Evolutionary conservation across 768 basidiomycete species (phyloP), one percentile per base, ranked within the genome.

Genomic region (Trametes cinnabarina): DNA sequence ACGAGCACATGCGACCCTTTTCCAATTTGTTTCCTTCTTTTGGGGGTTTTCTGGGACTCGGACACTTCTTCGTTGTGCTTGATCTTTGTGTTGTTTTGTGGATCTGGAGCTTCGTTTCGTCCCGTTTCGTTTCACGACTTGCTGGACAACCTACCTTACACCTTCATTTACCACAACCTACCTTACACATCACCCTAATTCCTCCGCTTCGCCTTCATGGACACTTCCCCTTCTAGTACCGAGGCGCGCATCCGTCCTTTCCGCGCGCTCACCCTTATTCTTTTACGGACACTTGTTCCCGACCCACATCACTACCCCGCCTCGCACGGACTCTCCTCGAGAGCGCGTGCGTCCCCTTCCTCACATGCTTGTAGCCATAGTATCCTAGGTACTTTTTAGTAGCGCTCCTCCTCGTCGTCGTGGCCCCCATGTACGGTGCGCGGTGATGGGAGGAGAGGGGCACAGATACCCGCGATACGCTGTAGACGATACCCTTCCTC

Each of bases 141-240:
- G 65, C 65, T 63, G 65, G 65, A 65, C 65, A 65, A 55, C 43
- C 65, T 65, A 65, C 51, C 51, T 51, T 42, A 58, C 61, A 43
- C 25, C 34, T 35, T 42, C 48, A 54, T 17, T 46, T 57, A 34
- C 47, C 46, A 50, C 43, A 46, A 15, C 47, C 39, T 60, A 50
- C 49, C 19, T 19, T 40, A 46, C 47, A 7, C 26, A 15, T 42
- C 41, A 22, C 39, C 28, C 12, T 39, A 50, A 11, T 53, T 2
- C 30, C 30, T 32, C 30, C 12, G 6, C 30, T 39, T 39, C 37
- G 9, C 4, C 1, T 34, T 17, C 19, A 47, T 35, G 54, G 54
- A 55, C 54, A 47, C 39, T 54, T 50, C 41, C 34, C 23, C 26
- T 26, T 23, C 4, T 40, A 34, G 30, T 41, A 37, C 50, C 55